phyloP scores from a whole-genome alignment of 768 basidiomycete species.

The Jaapia argillacea region DNA sequence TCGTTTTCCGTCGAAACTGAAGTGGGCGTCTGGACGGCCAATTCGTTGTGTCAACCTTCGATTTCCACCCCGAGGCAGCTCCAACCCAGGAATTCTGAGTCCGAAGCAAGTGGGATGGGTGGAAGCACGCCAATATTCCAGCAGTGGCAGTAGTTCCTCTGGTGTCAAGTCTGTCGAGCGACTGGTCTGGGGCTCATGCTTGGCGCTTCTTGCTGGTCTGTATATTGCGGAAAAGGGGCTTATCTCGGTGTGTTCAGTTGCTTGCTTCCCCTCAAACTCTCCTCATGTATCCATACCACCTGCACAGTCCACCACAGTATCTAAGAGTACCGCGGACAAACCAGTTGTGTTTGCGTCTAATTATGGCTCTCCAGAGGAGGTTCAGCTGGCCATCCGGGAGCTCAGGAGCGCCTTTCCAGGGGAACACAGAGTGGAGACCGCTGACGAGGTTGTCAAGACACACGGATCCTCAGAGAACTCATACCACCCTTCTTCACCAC shows the following conservation, averaged over 20 bases:
- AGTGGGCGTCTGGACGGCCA: too few relatives aligned
- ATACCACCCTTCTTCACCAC: constrained; percentile 48
- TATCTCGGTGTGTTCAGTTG: background rate
- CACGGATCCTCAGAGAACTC: constrained; percentile 65
- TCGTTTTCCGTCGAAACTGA: too few relatives aligned
- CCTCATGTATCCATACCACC: too few relatives aligned
- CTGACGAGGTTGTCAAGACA: constrained; percentile 35
- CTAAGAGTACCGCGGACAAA: too few relatives aligned
- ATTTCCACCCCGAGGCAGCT: too few relatives aligned
- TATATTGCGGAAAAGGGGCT: background rate
- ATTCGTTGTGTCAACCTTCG: too few relatives aligned
- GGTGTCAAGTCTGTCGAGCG: background rate
- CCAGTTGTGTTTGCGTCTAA: background rate
- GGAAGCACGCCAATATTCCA: too few relatives aligned
- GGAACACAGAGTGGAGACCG: constrained; percentile 39
- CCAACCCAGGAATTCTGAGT: too few relatives aligned
- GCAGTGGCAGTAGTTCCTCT: background rate
- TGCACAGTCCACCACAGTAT: too few relatives aligned
- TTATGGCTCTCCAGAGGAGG: constrained; percentile 39
- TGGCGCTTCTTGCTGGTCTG: background rate
- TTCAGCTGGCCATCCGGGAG: constrained; percentile 42
- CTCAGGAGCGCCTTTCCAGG: constrained; percentile 35
- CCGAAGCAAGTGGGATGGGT: too few relatives aligned
- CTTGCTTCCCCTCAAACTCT: too few relatives aligned
- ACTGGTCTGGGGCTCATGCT: background rate